Conservation (phyloP, 495 filamentous ascomycete species). For the Hyaloscypha bicolor region DNA sequence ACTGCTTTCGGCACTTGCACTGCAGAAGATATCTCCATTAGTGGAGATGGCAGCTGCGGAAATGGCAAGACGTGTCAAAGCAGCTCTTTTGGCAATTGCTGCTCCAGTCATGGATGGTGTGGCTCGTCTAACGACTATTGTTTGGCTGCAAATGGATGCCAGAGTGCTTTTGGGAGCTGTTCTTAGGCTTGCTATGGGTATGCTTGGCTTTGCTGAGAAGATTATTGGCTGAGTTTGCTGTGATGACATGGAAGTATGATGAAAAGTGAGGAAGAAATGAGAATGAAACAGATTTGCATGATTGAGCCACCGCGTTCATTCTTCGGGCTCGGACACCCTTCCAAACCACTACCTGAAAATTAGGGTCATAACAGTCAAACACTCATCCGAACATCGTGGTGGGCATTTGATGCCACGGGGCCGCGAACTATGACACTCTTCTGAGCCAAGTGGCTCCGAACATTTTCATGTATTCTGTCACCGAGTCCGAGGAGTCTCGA, state of each 20-base stretch:
- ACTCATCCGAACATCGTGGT: no score
- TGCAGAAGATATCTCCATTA: background rate
- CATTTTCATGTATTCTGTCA: no score
- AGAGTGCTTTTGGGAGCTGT: conserved; percentile 13
- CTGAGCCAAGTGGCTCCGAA: no score
- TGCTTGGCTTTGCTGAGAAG: background rate
- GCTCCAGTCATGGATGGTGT: conserved; percentile 12
- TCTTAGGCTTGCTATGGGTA: background rate
- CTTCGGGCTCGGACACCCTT: no score
- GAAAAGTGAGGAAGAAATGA: no score
- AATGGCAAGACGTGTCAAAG: background rate
- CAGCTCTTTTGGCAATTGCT: background rate
- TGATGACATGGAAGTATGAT: background rate
- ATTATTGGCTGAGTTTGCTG: background rate
- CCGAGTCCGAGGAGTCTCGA: no score
- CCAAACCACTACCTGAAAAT: no score
- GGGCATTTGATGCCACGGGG: no score
- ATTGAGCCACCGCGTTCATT: no score
- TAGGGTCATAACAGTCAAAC: no score
- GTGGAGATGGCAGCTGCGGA: conserved; percentile 17
- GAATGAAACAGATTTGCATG: no score
- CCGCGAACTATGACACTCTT: no score
- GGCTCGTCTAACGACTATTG: conserved; percentile 7
- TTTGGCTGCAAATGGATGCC: conserved; percentile 6
- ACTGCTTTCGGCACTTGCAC: conserved; percentile 4